Conservation (phyloP, 1,284 basidiomycete genomes). For the Trichosporon faecale region DNA sequence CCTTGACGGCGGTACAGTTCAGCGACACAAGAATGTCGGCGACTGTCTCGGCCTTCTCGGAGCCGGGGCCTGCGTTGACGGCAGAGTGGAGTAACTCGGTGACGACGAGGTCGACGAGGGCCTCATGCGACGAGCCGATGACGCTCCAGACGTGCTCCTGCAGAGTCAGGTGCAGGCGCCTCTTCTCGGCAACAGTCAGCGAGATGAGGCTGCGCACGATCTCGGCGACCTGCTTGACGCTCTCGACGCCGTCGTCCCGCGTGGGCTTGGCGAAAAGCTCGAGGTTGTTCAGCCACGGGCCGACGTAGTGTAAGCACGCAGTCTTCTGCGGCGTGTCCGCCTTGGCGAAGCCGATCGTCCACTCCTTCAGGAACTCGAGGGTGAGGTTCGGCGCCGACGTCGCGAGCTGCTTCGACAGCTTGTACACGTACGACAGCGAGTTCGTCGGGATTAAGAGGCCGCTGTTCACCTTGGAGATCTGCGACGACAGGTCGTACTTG, state of each 20-base stretch:
- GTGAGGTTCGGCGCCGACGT: slow-evolving; percentile 72
- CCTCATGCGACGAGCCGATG: slow-evolving; percentile 64
- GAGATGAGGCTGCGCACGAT: slow-evolving; percentile 72
- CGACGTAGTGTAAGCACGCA: slow-evolving; percentile 72
- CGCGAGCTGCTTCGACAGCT: slow-evolving; percentile 69
- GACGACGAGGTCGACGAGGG: slow-evolving; percentile 66
- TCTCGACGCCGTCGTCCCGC: slow-evolving; percentile 48
- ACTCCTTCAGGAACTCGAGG: slow-evolving; percentile 79
- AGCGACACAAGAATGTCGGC: slow-evolving; percentile 70
- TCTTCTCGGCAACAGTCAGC: slow-evolving; percentile 65
- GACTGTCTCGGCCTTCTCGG: slow-evolving; percentile 69
- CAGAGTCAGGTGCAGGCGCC: slow-evolving; percentile 63
- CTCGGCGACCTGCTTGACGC: slow-evolving; percentile 59
- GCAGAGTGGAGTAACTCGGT: slow-evolving; percentile 76
- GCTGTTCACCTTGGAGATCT: slow-evolving; percentile 64
- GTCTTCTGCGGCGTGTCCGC: slow-evolving; percentile 66
- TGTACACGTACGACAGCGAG: slow-evolving; percentile 62
- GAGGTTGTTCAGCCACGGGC: slow-evolving; percentile 81
- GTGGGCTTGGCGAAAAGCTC: slow-evolving; percentile 67
- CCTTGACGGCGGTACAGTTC: slow-evolving; percentile 71
- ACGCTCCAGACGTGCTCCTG: slow-evolving; percentile 74
- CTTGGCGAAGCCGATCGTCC: slow-evolving; percentile 58
- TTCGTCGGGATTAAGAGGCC: slow-evolving; percentile 73
- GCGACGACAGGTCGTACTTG: slow-evolving; percentile 67
- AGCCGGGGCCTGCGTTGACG: slow-evolving; percentile 73